These are phyloP conservation scores for Wickerhamiella galacta DNA, from an alignment of 805 yeast genomes.

Conservation along the genomic window DNA sequence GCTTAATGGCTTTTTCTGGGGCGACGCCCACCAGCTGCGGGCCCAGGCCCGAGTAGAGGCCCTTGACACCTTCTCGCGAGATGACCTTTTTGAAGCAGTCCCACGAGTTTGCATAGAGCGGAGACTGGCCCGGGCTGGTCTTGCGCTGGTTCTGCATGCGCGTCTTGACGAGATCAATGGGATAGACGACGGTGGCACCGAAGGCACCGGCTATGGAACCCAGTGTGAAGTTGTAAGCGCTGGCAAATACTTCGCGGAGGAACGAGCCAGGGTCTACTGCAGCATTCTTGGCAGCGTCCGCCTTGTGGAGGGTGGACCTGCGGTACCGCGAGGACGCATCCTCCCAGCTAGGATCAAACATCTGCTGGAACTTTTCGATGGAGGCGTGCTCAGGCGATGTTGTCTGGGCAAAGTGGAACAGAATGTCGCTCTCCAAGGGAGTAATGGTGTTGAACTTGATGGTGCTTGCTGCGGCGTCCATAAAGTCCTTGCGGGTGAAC, in stretches of 20 bases:
- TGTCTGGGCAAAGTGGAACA: conserved; percentile 24
- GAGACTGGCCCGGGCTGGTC: conserved; percentile 29
- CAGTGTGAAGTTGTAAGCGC: conserved; percentile 68
- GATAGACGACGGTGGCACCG: conserved; percentile 96
- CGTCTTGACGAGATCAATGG: conserved; percentile 89
- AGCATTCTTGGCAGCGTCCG: conserved; percentile 27
- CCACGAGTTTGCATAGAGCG: conserved; percentile 55
- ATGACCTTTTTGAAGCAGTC: conserved; percentile 77
- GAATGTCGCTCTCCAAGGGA: conserved; percentile 28
- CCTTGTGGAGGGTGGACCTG: conserved; percentile 19
- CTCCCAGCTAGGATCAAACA: conserved; percentile 30
- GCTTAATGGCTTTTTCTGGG: conserved; percentile 93
- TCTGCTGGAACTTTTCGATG: conserved; percentile 22
- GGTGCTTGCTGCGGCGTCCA: conserved; percentile 25
- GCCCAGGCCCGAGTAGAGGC: conserved; percentile 80
- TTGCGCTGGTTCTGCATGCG: conserved; percentile 93
- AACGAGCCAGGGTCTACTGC: conserved; percentile 24
- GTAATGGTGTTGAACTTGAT: conserved; percentile 27
- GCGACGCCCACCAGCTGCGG: conserved; percentile 96
- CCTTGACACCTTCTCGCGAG: conserved; percentile 60
- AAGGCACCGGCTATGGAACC: conserved; percentile 96
- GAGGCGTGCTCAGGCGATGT: conserved; percentile 15
- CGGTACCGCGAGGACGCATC: conserved; percentile 22
- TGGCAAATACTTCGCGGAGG: conserved; percentile 54
- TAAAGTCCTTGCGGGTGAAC: conserved; percentile 24